Base-by-base conservation (phyloP, 768 basidiomycete species). In the Lactifluus volemus region DNA sequence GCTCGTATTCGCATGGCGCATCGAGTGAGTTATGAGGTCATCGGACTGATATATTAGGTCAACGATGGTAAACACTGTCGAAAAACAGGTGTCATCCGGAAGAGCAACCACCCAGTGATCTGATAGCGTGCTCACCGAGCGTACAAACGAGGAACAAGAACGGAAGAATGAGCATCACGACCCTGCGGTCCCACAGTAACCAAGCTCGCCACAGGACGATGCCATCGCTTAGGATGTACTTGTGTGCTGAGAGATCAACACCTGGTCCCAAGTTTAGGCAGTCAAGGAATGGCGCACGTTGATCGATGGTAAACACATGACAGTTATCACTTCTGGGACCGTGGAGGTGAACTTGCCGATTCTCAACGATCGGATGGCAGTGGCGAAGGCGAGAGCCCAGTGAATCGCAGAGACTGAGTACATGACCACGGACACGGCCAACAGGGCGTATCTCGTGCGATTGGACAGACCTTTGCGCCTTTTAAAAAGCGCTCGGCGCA, bases 201-300 rank as follows among this genome's bases (percentile, higher is more conserved):
- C 60, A 61, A 3, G 53, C 60, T 42, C 54, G 60, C 60, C 60
- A 61, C 29, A 61, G 14, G 15, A 61, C 60, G 19, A 61, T 56
- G 10, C n/a, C 54, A 12, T 56, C 49, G 39, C 54, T 44, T n/a
- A 56, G 41, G 25, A 59, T n/a, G 9, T 45, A 59, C 58, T 59
- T 45, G n/a, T n/a, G n/a, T n/a, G 4, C 17, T n/a, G 12, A 4
- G n/a, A n/a, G 19, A 25, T 47, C 19, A 47, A n/a, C 11, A 12
- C 25, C 14, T 9, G 36, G 8, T 11, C 41, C 41, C 4, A 41
- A 15, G n/a, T n/a, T 41, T 41, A 41, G 41, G 15, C 15, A 41
- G 41, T 44, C 42, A 44, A 36, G 10, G n/a, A 15, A 17, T 5
- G 42, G 11, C 58, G 32, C 45, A 59, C 58, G 38, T 53, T 59